Evolutionary conservation across 2,329 filamentous ascomycete genomes (phyloP), one percentile per base, ranked within the genome.

Genomic region (Sporothrix mexicana): DNA sequence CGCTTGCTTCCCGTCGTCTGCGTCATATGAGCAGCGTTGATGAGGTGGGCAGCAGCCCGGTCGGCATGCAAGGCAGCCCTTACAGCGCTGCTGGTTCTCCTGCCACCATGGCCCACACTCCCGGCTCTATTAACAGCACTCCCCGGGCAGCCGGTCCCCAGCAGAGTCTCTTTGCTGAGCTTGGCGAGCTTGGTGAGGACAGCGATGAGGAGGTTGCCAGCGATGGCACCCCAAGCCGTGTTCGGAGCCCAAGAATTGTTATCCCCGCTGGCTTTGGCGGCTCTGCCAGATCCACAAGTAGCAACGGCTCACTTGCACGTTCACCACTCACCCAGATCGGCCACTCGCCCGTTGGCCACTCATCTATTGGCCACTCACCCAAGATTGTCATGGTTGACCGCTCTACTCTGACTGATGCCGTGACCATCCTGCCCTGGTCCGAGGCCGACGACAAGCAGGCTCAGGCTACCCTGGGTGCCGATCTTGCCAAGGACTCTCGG

Each of bases 121-220:
- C 86, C 67, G 89, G 88, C 78, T 85, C 87, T 75, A 83, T 81
- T 20, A 85, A 83, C 74, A 86, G 84, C 76, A 86, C 75, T 80
- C 80, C 64, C 78, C 82, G 71, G 83, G 83, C 62, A 88, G 87
- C 2, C 84, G 88, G 10, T 83, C 82, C 78, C 20, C 87, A 89
- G 17, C 93, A 97, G 83, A 98, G 92, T 78, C 85, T 99, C 69
- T 97, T 96, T 80, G 94, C 94, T 55, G 96, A 99, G 81, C 87
- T 99, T 57, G 93, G 92, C 70, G 93, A 94, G 76, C 84, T 98
- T 59, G 91, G 89, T 74, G 76, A 77, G 30, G 89, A 90, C 75
- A 91, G 92, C 76, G 93, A 93, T 75, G 92, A 93, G 74, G 91
- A 92, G 74, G 91, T 92, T 71, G 84, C 82, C 73, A 85, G 84